Percentiles rank a stretch among this genome's conserved stretches.
Evolutionary conservation across 768 basidiomycete genomes (phyloP).

Genomic region (Panus rudis): DNA sequence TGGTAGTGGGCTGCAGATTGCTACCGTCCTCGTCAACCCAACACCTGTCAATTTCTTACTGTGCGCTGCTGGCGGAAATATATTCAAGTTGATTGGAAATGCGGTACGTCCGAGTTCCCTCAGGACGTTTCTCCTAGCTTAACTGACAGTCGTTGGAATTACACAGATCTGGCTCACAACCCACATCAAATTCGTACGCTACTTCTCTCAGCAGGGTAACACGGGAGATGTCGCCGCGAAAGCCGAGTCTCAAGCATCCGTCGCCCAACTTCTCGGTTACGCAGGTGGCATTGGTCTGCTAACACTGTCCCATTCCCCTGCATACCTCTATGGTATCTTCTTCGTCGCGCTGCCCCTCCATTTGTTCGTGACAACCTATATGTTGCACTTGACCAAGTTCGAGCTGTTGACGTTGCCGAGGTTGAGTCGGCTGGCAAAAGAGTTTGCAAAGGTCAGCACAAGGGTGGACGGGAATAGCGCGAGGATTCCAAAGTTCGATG

Average conservation of each 20-base stretch:
- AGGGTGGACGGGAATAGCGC: too few species aligned
- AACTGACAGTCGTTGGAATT: neutral
- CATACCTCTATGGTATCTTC: conserved; percentile 22
- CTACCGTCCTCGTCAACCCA: conserved; percentile 16
- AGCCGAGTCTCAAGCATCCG: conserved; percentile 23
- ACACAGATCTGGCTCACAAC: conserved; percentile 22
- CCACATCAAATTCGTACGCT: conserved; percentile 24
- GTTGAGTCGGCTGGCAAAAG: conserved; percentile 16
- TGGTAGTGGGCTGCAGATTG: conserved; percentile 21
- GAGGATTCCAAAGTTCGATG: too few species aligned
- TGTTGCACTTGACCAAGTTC: conserved; percentile 22
- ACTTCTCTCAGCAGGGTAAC: conserved; percentile 21
- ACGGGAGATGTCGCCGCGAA: conserved; percentile 24
- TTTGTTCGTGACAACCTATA: conserved; percentile 16
- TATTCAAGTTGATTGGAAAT: conserved; percentile 22
- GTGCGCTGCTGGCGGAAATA: conserved; percentile 23
- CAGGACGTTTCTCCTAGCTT: neutral
- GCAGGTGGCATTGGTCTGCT: conserved; percentile 21
- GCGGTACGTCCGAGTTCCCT: conserved; percentile 14
- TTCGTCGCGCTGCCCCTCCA: conserved; percentile 16
- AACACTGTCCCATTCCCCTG: conserved; percentile 20
- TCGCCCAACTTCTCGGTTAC: conserved; percentile 21
- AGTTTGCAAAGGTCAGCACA: too few species aligned
- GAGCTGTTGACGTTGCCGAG: conserved; percentile 24
- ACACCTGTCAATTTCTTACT: conserved; percentile 18